Base-by-base conservation (phyloP, 2,329 filamentous ascomycete genomes). In the Drechslera avenae region DNA sequence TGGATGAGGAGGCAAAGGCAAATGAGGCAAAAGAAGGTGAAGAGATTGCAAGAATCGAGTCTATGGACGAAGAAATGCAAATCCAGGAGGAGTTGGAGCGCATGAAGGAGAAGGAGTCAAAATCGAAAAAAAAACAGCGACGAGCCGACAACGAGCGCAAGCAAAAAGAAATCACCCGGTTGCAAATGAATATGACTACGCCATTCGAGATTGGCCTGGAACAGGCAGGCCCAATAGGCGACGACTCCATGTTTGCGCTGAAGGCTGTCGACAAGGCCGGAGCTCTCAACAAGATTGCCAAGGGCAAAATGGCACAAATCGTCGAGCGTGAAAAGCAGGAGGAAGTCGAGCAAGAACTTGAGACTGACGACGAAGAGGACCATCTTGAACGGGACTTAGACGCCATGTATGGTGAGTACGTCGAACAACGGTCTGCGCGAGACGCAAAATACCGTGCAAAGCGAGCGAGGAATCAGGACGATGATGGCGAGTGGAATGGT, bases 121-220 rank as follows among this genome's bases (percentile, higher is more conserved):
- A 87, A 17, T 86, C 86, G 63, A 93, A 86, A 74, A 95, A 91
- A 77, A 88, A 91, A 63, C 89, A 96, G 66, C 85, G 88, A 61
- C 83, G 92, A 59, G 89, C 83, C 64, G 91, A 96, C 53, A 99
- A 99, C 60, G 94, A 99, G 74, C 86, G 86, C 73, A 97, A 96
- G 75, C 90, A 94, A 63, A 94, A 90, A 63, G 94, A 97, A 59
- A 91, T 97, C 53, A 82, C 96, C n/a, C 86, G 94, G 28, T 88
- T 99, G 88, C 94, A 99, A 74, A 86, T 99, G 79, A 88, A 97
- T 76, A 99, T 99, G 94, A 88, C 87, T 2, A 89, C 91, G 0
- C 94, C 94, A 6, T 94, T 91, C 81, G 94, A 99, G 59, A 96
- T 99, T 57, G 94, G 94, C 66, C 84, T 96, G 77, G 94, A 96